A percentile compares a stretch with the other conserved stretches of the same genome.
These are phyloP conservation scores for Cladosporium cucumerinum DNA, from an alignment of 2,329 filamentous ascomycete genomes.

Conservation along the genomic window DNA sequence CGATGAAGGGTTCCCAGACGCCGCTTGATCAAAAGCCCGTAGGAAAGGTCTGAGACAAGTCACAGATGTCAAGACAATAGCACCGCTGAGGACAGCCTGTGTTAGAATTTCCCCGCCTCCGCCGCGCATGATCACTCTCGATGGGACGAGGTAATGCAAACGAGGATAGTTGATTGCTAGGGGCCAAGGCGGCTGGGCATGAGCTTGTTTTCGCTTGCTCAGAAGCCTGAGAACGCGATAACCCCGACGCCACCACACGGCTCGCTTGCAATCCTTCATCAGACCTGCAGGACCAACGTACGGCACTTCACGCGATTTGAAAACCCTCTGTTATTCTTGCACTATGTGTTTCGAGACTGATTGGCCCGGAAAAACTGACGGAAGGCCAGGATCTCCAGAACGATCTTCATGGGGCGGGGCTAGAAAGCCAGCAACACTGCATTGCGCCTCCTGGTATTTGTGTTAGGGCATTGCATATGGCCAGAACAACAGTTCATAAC, in stretches of 20 bases:
- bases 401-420: not conserved
- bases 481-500: not conserved
- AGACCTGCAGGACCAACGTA: not conserved
- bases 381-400: not conserved
- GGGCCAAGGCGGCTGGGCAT: not conserved
- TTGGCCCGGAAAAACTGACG: not conserved
- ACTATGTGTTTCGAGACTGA: not conserved
- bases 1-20: not conserved
- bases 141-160: not conserved
- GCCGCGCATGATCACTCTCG: not conserved
- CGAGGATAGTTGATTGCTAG: not conserved
- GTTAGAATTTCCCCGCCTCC: not conserved
- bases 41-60: constrained; percentile 14
- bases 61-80: constrained; percentile 7
- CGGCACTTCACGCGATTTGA: not conserved
- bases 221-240: not conserved
- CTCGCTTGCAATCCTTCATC: not conserved
- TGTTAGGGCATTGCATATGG: not conserved
- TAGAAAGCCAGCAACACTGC: not conserved
- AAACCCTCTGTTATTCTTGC: not conserved
- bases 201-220: not conserved
- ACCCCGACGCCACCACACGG: not conserved
- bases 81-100: not conserved
- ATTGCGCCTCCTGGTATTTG: not conserved
- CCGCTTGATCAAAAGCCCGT: constrained; percentile 9